Percentiles rank a stretch among this genome's conserved stretches.
Conservation (phyloP, 148 eudicot genomes). For the Diospyros kaki region DNA sequence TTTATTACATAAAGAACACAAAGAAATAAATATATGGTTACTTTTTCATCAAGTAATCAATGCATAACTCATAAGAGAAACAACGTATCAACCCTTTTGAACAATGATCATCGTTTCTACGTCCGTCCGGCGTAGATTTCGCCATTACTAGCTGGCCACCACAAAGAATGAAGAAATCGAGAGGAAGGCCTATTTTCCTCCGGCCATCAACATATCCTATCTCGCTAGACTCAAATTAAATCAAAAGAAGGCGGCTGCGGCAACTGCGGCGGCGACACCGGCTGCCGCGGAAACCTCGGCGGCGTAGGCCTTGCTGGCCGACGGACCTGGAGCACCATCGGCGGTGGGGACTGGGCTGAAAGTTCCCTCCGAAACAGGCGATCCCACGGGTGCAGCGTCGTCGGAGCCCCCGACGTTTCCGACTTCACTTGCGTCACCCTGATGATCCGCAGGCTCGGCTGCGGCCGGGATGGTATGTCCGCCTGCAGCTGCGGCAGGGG, state of each 20-base stretch:
- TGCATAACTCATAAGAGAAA: too few relatives aligned
- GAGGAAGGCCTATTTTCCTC: too few relatives aligned
- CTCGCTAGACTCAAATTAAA: background rate
- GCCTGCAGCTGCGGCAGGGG: background rate
- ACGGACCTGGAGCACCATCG: background rate
- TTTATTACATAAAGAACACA: too few relatives aligned
- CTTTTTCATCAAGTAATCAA: too few relatives aligned
- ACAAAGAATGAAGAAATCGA: too few relatives aligned
- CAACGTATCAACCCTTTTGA: too few relatives aligned
- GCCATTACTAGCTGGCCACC: too few relatives aligned
- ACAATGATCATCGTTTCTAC: too few relatives aligned
- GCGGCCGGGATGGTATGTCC: background rate
- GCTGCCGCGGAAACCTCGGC: conserved; percentile 4
- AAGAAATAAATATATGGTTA: too few relatives aligned
- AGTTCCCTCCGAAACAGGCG: conserved; percentile 6
- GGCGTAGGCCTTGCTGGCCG: background rate
- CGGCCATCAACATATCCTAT: too few relatives aligned
- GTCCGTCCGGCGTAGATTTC: too few relatives aligned
- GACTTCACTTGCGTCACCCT: background rate
- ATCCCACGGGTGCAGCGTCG: conserved; percentile 7
- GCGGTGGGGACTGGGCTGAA: background rate
- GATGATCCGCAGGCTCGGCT: background rate
- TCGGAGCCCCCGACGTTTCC: background rate
- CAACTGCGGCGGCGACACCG: conserved; percentile 8
- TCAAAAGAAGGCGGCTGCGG: conserved; percentile 5